These are phyloP conservation scores for Vitis hybrid DNA, from an alignment of 177 flowering plant species.

Conservation along the genomic window DNA sequence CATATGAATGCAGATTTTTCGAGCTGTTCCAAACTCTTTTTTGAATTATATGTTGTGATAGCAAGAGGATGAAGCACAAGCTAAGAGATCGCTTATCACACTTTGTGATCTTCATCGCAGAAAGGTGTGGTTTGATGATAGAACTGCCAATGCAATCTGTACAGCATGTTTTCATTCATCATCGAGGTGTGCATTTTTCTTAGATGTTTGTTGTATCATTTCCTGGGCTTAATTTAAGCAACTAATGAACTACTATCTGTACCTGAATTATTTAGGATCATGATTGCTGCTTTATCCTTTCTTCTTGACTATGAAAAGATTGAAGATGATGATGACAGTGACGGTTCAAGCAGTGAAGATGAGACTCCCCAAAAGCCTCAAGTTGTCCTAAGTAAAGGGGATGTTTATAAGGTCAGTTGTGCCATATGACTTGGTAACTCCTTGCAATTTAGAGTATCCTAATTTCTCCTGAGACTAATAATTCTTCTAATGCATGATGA, in stretches of 20 bases:
- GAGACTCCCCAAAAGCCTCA: constrained; percentile 53
- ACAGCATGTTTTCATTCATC: constrained; percentile 78
- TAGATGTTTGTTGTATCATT: not conserved
- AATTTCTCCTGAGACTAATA: no score
- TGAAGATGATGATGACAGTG: constrained; percentile 67
- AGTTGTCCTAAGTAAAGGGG: constrained; percentile 53
- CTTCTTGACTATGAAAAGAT: constrained; percentile 86
- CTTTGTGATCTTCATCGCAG: constrained; percentile 86
- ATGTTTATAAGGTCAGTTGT: constrained; percentile 69
- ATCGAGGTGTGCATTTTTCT: constrained; percentile 46
- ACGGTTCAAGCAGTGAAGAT: constrained; percentile 70
- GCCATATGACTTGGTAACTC: not conserved
- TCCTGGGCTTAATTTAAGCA: not conserved
- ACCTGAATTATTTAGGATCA: constrained; percentile 49
- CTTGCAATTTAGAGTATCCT: not conserved
- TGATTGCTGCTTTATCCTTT: constrained; percentile 76
- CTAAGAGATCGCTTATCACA: constrained; percentile 72
- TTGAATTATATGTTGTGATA: constrained; percentile 20
- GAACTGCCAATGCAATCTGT: constrained; percentile 89
- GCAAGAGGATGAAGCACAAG: constrained; percentile 82
- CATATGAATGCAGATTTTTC: not conserved
- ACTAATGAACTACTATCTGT: not conserved
- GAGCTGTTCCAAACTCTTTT: not conserved
- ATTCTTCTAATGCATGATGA: no score
- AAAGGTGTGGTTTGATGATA: constrained; percentile 92